A percentile compares a stretch with the other conserved stretches of the same genome.
Conservation (phyloP, 768 basidiomycete species). For the Aureoboletus auriporus region DNA sequence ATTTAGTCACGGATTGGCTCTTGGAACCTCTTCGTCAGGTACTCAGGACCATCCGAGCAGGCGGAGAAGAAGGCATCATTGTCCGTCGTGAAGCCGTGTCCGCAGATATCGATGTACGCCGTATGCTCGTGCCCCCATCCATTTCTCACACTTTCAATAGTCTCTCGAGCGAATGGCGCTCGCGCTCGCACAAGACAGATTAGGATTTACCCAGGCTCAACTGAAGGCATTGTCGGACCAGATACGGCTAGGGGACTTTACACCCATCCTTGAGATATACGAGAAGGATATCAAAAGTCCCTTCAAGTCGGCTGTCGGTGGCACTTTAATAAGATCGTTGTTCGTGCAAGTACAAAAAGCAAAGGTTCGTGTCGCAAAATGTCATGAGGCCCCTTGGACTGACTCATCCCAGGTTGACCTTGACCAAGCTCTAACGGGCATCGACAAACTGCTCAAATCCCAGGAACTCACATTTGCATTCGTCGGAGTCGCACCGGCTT, state of each 20-base stretch:
- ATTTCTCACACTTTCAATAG: constrained; percentile 35
- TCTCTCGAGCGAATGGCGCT: constrained; percentile 92
- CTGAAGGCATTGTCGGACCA: constrained; percentile 61
- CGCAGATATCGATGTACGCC: constrained; percentile 76
- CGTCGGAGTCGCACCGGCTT: constrained; percentile 89
- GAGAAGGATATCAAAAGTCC: constrained; percentile 92
- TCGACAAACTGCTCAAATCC: constrained; percentile 90
- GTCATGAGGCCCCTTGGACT: neutral
- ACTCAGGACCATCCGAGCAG: constrained; percentile 75
- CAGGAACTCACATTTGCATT: constrained; percentile 97
- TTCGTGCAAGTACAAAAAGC: constrained; percentile 96
- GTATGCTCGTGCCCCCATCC: neutral
- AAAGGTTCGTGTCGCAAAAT: constrained; percentile 49
- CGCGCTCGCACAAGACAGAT: constrained; percentile 76
- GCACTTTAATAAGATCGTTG: constrained; percentile 76
- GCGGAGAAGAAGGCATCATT: constrained; percentile 71
- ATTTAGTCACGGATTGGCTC: constrained; percentile 81
- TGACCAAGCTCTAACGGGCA: constrained; percentile 83
- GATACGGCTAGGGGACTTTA: constrained; percentile 78
- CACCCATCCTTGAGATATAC: constrained; percentile 80
- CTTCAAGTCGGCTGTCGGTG: constrained; percentile 71
- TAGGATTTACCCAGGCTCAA: constrained; percentile 59
- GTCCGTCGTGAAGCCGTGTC: constrained; percentile 77
- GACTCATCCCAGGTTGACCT: constrained; percentile 69
- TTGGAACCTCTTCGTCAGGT: constrained; percentile 83